Conservation (phyloP, 805 yeast species). For the Wickerhamomyces mucosus region DNA sequence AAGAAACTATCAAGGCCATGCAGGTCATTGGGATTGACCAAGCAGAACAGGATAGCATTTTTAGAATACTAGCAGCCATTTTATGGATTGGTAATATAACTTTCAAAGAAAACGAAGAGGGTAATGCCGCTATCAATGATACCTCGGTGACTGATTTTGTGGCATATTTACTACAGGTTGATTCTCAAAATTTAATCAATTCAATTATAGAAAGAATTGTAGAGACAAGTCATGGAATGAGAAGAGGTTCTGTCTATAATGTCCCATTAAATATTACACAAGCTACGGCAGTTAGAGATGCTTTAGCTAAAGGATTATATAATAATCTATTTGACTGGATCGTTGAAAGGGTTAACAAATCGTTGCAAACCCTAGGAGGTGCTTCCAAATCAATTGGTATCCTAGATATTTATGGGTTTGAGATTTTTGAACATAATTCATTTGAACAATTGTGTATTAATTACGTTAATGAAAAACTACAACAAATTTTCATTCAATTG, state of each 20-base stretch:
- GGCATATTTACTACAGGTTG: slow-evolving; percentile 82
- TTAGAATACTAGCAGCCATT: slow-evolving; percentile 73
- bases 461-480: slow-evolving; percentile 91
- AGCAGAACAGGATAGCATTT: slow-evolving; percentile 83
- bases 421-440: slow-evolving; percentile 88
- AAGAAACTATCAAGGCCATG: slow-evolving; percentile 84
- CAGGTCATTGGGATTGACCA: slow-evolving; percentile 71
- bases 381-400: slow-evolving; percentile 76
- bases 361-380: slow-evolving; percentile 49
- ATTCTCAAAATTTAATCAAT: slow-evolving; percentile 52
- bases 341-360: slow-evolving; percentile 78
- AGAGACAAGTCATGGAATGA: slow-evolving; percentile 85
- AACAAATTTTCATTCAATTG: slow-evolving; percentile 91
- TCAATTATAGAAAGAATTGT: slow-evolving; percentile 73
- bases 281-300: slow-evolving; percentile 92
- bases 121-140: slow-evolving; percentile 76
- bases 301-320: slow-evolving; percentile 89
- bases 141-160: slow-evolving; percentile 89
- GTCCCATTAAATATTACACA: slow-evolving; percentile 88
- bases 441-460: slow-evolving; percentile 94
- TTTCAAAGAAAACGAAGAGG: slow-evolving; percentile 78
- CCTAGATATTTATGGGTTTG: slow-evolving; percentile 93
- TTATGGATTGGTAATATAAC: slow-evolving; percentile 93
- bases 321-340: slow-evolving; percentile 94
- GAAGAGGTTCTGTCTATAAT: slow-evolving; percentile 88